Evolutionary conservation across 23 red algal genomes (phyloP), one percentile per base, ranked within the genome.

Genomic region (Agarophyton chilense): DNA sequence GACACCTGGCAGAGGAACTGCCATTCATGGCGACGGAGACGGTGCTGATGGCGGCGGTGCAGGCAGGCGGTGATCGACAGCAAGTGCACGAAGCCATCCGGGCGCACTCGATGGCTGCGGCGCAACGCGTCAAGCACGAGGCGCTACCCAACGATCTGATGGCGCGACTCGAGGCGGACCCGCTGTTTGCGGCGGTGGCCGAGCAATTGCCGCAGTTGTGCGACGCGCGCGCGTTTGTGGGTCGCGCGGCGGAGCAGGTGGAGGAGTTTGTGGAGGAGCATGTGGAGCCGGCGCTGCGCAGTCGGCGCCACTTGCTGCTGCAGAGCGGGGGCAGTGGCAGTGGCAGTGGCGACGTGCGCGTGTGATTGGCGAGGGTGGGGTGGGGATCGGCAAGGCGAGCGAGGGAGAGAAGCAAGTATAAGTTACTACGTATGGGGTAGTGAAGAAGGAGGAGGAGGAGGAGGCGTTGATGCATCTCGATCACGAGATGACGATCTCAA

Each of bases 1-100:
- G 87, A 55, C 85, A 98, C 52, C 32, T 98, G 45, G 45, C 17
- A 5, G 81, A 94, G 77, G 95, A 98, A 39, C 91, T 98, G 39
- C 95, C 95, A 40, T 98, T 98, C 84, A 94, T 98, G 91, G 95
- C 95, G 34, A 98, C 95, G 0, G 95, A 98, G 68, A 77, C 31
- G 33, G 94, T 98, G 17, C 51, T 98, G 47, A 98, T 98, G 95
- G 82, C 91, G 14, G 95, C 91, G 12, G 87, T 92, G 17, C 77
- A 74, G 24, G 92, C 91, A 2, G 95, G 95, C 26, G 90, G 91
- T 53, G 95, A 98, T 54, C 90, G 95, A 35, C 95, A 98, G 41
- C 43, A 78, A 4, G 46, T 98, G 53, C 95, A 98, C 66, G 95
- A 98, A 49, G 84, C 77, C 22, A 94, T 98, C 34, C 78, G 95